Conservation (phyloP, 2,329 filamentous ascomycete genomes). For the Talaromyces verruculosus region DNA sequence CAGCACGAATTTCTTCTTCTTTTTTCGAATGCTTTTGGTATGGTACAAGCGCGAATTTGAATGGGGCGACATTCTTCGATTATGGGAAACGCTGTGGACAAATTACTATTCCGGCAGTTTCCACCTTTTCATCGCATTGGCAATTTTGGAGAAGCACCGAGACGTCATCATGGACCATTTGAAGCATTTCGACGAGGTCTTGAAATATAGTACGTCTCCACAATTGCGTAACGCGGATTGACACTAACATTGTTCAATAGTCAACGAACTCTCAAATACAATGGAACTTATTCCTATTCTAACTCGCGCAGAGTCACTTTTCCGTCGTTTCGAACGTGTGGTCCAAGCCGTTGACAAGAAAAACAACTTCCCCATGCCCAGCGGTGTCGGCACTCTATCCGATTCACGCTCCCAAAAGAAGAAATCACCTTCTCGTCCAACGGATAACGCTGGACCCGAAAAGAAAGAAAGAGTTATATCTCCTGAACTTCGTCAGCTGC, state of each 20-base stretch:
- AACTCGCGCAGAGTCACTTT: constrained; percentile 83
- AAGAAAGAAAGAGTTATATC: constrained; percentile 57
- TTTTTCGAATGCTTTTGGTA: constrained; percentile 97
- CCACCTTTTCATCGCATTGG: constrained; percentile 89
- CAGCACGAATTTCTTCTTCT: constrained; percentile 99
- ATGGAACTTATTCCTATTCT: constrained; percentile 88
- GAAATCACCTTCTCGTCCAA: constrained; percentile 31
- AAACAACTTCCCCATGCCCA: constrained; percentile 70
- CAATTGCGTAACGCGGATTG: neutral
- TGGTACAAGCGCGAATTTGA: constrained; percentile 98
- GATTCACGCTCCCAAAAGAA: constrained; percentile 32
- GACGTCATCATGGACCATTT: constrained; percentile 94
- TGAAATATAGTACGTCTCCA: constrained; percentile 80
- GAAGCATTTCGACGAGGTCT: constrained; percentile 90
- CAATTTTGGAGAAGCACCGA: constrained; percentile 93
- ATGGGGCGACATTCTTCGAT: constrained; percentile 78
- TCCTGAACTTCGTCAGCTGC: constrained; percentile 60
- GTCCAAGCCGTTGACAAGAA: constrained; percentile 93
- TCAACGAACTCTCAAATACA: constrained; percentile 90
- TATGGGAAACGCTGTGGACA: constrained; percentile 96
- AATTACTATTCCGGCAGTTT: constrained; percentile 87
- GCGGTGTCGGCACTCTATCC: constrained; percentile 46
- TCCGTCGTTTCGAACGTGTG: constrained; percentile 80
- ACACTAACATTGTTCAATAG: constrained; percentile 44
- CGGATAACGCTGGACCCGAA: constrained; percentile 24